phyloP scores from a whole-genome alignment of 192 early-diverging fungal genomes.

The Coemansia aciculifera region DNA sequence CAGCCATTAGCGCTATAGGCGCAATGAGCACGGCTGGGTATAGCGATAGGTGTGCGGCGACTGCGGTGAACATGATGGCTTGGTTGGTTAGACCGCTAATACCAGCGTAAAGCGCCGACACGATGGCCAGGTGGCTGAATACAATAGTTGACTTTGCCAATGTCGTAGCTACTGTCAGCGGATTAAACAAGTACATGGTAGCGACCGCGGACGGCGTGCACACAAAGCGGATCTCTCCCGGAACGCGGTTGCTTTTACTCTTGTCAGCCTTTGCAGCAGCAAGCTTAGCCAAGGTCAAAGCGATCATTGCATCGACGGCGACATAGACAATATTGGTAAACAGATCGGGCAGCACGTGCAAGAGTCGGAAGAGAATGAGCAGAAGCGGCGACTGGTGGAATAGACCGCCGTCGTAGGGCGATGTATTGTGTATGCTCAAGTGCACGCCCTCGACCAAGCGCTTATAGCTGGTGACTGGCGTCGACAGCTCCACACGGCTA shows the following conservation, averaged over 20 bases:
- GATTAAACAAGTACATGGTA: slow-evolving; percentile 75
- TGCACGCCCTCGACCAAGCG: slow-evolving; percentile 83
- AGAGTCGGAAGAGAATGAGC: slow-evolving; percentile 67
- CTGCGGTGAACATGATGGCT: slow-evolving; percentile 71
- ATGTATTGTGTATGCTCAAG: slow-evolving; percentile 69
- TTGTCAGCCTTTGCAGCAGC: slow-evolving; percentile 43
- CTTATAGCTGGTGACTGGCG: slow-evolving; percentile 87
- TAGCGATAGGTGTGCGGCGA: slow-evolving; percentile 82
- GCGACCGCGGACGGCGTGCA: slow-evolving; percentile 45
- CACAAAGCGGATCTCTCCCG: slow-evolving; percentile 49
- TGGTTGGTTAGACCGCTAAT: slow-evolving; percentile 47
- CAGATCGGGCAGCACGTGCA: slow-evolving; percentile 58
- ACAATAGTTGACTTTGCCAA: slow-evolving; percentile 72
- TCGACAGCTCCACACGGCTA: slow-evolving; percentile 73
- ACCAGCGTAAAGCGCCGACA: slow-evolving; percentile 72
- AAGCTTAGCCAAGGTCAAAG: slow-evolving; percentile 61
- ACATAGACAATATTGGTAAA: slow-evolving; percentile 61
- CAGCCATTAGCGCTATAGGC: slow-evolving; percentile 35
- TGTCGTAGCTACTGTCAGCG: slow-evolving; percentile 74
- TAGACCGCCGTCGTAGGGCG: slow-evolving; percentile 85
- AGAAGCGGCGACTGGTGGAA: slow-evolving; percentile 90
- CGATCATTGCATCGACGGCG: slow-evolving; percentile 65
- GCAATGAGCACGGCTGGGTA: slow-evolving; percentile 84
- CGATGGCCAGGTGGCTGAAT: slow-evolving; percentile 75
- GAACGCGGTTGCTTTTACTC: slow-evolving; percentile 13